Conservation (phyloP, 2,329 filamentous ascomycete genomes). For the Monosporascus sp. region DNA sequence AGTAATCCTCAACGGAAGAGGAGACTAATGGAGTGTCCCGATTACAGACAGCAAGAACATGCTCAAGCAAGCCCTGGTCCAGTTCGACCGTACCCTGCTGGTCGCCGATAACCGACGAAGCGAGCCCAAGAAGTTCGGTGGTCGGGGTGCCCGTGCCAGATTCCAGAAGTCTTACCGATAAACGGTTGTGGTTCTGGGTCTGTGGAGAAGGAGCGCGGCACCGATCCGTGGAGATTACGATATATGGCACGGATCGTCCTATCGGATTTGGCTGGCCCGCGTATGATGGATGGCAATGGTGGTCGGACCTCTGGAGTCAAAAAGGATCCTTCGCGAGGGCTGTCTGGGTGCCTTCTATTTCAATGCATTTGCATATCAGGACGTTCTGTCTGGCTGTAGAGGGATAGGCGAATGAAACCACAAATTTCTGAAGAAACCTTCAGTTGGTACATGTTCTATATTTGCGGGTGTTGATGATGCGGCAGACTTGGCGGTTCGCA, state of each 20-base stretch:
- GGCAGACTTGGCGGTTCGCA: too few relatives aligned
- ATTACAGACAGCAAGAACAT: slow-evolving; percentile 83
- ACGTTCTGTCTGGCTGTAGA: slow-evolving; percentile 42
- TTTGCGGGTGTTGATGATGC: too few relatives aligned
- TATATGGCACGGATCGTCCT: slow-evolving; percentile 11
- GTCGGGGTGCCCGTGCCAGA: slow-evolving; percentile 88
- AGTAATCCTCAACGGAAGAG: neutral
- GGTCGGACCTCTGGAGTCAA: slow-evolving; percentile 30
- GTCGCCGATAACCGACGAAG: slow-evolving; percentile 98
- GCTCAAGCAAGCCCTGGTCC: slow-evolving; percentile 92
- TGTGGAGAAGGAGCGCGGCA: slow-evolving; percentile 26
- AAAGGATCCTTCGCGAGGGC: slow-evolving; percentile 26
- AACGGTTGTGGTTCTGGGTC: slow-evolving; percentile 29
- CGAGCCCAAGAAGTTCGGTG: slow-evolving; percentile 98
- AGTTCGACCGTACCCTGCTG: slow-evolving; percentile 95
- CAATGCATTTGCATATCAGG: slow-evolving; percentile 46
- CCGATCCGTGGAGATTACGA: slow-evolving; percentile 10
- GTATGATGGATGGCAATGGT: slow-evolving; percentile 23
- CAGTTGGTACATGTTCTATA: neutral
- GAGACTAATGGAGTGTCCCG: neutral
- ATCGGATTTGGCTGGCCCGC: slow-evolving; percentile 14
- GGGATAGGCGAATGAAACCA: slow-evolving; percentile 49
- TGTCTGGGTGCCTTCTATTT: slow-evolving; percentile 31
- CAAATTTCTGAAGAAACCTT: slow-evolving; percentile 27
- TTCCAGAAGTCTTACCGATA: slow-evolving; percentile 99